phyloP scores from a whole-genome alignment of 805 yeast species.

The Suhomyces faveliae region DNA sequence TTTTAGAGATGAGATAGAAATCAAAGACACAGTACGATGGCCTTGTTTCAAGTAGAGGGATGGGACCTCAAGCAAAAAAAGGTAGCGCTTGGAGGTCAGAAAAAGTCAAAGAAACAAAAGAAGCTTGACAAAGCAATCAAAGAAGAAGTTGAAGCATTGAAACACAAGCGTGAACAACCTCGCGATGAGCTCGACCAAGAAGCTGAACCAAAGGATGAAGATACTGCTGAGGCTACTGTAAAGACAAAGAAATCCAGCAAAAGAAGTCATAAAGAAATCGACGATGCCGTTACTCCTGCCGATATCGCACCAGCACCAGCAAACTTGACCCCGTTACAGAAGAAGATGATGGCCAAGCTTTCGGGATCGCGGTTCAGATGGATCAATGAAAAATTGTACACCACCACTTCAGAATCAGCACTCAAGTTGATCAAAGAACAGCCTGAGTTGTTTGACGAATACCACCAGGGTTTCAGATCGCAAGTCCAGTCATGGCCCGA shows the following conservation, averaged over 20 bases:
- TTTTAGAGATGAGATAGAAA: slow-evolving; percentile 1
- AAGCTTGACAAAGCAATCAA: slow-evolving; percentile 20
- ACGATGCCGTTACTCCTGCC: slow-evolving; percentile 7
- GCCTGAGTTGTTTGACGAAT: slow-evolving; percentile 88
- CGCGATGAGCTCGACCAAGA: slow-evolving; percentile 12
- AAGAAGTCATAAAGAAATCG: slow-evolving; percentile 21
- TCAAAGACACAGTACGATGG: slow-evolving; percentile 40
- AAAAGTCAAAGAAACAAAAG: slow-evolving; percentile 25
- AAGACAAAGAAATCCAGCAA: slow-evolving; percentile 7
- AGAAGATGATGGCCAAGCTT: slow-evolving; percentile 91
- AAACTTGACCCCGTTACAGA: slow-evolving; percentile 81
- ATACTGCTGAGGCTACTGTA: slow-evolving; percentile 18
- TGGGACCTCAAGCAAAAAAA: slow-evolving; percentile 64
- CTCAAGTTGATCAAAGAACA: slow-evolving; percentile 68
- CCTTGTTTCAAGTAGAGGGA: slow-evolving; percentile 76
- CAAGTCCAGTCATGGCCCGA: slow-evolving; percentile 99
- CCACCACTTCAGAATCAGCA: slow-evolving; percentile 77
- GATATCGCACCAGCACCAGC: slow-evolving; percentile 13
- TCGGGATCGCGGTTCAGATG: slow-evolving; percentile 96
- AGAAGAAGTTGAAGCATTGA: slow-evolving; percentile 9
- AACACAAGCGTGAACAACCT: slow-evolving; percentile 7
- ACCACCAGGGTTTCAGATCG: slow-evolving; percentile 91
- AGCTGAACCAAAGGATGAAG: slow-evolving; percentile 23
- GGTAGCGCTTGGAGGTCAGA: slow-evolving; percentile 48
- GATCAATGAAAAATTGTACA: slow-evolving; percentile 97